phyloP scores from a whole-genome alignment of 345 rosid genomes.

The Brassica rapa region DNA sequence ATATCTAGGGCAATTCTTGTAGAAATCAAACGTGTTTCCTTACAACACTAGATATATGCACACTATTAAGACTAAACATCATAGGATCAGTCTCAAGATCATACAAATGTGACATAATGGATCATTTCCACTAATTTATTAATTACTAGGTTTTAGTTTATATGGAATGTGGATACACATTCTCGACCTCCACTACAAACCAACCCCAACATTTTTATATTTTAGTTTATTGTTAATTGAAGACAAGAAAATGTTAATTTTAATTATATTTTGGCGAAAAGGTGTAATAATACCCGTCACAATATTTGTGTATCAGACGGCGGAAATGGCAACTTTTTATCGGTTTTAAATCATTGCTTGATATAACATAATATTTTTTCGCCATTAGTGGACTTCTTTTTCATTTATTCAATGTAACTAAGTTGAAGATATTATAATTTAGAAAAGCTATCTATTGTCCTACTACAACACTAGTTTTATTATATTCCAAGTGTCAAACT shows the following conservation, averaged over 20 bases:
- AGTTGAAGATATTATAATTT: constrained; percentile 24
- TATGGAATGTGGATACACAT: constrained; percentile 28
- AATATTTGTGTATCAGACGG: constrained; percentile 58
- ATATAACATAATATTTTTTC: constrained; percentile 16
- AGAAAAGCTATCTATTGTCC: constrained; percentile 46
- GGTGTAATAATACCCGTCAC: constrained; percentile 33
- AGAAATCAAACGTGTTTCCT: constrained; percentile 1
- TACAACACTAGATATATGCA: neutral
- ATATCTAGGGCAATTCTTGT: neutral
- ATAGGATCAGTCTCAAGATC: neutral
- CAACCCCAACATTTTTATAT: constrained; percentile 28
- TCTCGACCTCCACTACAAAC: constrained; percentile 44
- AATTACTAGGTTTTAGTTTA: neutral
- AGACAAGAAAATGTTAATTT: constrained; percentile 5
- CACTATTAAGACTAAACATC: neutral
- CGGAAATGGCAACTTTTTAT: constrained; percentile 55
- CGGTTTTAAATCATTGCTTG: constrained; percentile 36
- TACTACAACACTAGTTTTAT: constrained; percentile 21
- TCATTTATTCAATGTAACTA: constrained; percentile 5
- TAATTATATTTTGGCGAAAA: constrained; percentile 46
- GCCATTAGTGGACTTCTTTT: constrained; percentile 14
- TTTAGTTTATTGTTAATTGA: constrained; percentile 4
- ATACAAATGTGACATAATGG: neutral
- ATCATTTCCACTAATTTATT: neutral
- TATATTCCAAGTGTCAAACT: constrained; percentile 5